A percentile compares a stretch with the other conserved stretches of the same genome.
Evolutionary conservation across 768 basidiomycete species (phyloP).

Genomic region (Coprinellus aureogranulatus): DNA sequence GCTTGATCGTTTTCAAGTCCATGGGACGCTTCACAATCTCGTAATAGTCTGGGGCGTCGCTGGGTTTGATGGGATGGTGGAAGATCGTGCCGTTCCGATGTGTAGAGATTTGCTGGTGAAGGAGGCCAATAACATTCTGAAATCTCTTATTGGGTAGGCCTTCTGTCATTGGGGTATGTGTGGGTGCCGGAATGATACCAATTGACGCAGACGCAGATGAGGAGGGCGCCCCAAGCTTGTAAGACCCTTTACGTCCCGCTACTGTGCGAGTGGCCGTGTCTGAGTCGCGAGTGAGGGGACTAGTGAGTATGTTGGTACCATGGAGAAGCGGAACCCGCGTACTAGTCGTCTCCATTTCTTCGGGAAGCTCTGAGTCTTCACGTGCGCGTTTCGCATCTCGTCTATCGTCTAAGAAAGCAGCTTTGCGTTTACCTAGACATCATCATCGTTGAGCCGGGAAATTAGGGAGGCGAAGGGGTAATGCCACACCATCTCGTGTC

Average conservation of each 20-base stretch:
- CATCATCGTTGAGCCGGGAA: neutral
- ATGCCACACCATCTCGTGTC: slow-evolving; percentile 28
- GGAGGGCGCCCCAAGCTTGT: neutral
- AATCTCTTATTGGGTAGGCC: slow-evolving; percentile 63
- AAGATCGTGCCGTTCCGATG: slow-evolving; percentile 90
- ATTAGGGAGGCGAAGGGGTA: neutral
- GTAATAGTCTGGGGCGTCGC: slow-evolving; percentile 88
- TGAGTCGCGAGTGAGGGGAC: no score
- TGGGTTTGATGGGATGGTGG: slow-evolving; percentile 82
- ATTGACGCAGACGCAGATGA: slow-evolving; percentile 1
- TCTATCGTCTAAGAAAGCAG: slow-evolving; percentile 46
- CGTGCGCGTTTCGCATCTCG: slow-evolving; percentile 55
- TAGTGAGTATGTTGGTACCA: neutral
- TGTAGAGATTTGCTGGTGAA: slow-evolving; percentile 78
- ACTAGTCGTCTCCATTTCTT: slow-evolving; percentile 61
- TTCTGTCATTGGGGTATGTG: slow-evolving; percentile 24
- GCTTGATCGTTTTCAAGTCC: slow-evolving; percentile 91
- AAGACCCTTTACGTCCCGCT: no score
- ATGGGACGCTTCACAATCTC: slow-evolving; percentile 93
- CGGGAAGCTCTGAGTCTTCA: slow-evolving; percentile 67
- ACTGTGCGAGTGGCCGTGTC: no score
- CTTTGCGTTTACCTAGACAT: slow-evolving; percentile 61
- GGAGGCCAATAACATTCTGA: slow-evolving; percentile 76
- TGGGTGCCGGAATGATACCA: neutral
- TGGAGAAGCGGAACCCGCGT: slow-evolving; percentile 12